Conservation (phyloP, 495 filamentous ascomycete species). For the Rhizodiscina lignyota region DNA sequence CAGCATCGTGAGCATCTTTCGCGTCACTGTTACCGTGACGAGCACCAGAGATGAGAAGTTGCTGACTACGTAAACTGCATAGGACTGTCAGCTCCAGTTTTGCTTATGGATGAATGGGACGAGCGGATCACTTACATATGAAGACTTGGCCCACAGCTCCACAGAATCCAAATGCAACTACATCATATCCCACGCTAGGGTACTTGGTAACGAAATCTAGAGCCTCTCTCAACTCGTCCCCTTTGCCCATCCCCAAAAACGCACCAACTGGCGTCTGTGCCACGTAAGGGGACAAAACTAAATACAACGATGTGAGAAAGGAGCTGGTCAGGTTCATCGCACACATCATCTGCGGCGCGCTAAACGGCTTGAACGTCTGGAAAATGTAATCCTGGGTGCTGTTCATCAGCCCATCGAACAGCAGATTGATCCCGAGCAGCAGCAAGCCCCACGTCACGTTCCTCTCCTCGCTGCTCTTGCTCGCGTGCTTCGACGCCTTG, state of each 20-base stretch:
- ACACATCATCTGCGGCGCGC: conserved; percentile 97
- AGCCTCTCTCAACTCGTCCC: conserved; percentile 62
- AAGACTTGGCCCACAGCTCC: conserved; percentile 92
- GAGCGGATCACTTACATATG: conserved; percentile 53
- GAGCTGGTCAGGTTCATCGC: conserved; percentile 85
- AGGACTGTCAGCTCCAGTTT: too few species aligned
- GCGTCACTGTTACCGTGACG: conserved; percentile 90
- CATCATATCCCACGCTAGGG: conserved; percentile 65
- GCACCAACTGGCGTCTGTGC: conserved; percentile 45
- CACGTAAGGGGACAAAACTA: conserved; percentile 63
- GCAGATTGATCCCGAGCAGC: conserved; percentile 75
- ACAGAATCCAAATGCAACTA: conserved; percentile 80
- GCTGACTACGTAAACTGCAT: conserved; percentile 80
- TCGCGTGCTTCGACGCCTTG: conserved; percentile 42
- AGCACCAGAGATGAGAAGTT: conserved; percentile 82
- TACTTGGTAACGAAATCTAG: conserved; percentile 61
- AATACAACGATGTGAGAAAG: conserved; percentile 52
- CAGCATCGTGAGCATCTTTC: conserved; percentile 99
- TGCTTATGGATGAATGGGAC: too few species aligned
- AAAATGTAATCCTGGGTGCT: conserved; percentile 95
- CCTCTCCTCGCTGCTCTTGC: conserved; percentile 21
- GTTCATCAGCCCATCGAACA: conserved; percentile 93
- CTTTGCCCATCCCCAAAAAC: conserved; percentile 48
- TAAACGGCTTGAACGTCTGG: conserved; percentile 52
- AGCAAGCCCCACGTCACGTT: conserved; percentile 62